Conservation (phyloP, 169 alveolate species). For the Ichthyophthirius multifiliis region DNA sequence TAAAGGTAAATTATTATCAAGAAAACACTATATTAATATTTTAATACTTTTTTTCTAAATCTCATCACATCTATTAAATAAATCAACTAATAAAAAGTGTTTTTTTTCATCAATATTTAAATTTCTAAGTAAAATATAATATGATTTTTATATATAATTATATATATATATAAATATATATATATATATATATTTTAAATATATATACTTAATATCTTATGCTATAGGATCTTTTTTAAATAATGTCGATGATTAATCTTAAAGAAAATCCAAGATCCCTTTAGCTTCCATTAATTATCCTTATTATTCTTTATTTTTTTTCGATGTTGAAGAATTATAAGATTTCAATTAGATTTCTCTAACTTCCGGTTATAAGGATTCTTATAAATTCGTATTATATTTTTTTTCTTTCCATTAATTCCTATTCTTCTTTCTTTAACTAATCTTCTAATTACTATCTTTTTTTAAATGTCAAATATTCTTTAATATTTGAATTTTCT, state of each 20-base stretch:
- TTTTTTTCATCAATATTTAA: constrained; percentile 2
- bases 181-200: background rate
- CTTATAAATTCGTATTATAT: constrained; percentile 18
- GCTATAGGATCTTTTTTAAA: constrained; percentile 34
- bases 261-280: constrained; percentile 36
- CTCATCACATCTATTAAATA: constrained; percentile 37
- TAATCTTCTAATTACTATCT: constrained; percentile 34
- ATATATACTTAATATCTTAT: constrained; percentile 6
- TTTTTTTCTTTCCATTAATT: constrained; percentile 30
- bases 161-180: too few species aligned
- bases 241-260: constrained; percentile 19
- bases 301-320: constrained; percentile 39
- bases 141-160: too few species aligned
- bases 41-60: constrained; percentile 19
- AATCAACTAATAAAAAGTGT: background rate
- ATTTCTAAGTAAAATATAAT: background rate
- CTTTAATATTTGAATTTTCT: constrained; percentile 34
- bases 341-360: constrained; percentile 36
- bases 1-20: constrained; percentile 11
- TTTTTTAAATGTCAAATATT: constrained; percentile 24
- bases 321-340: constrained; percentile 32
- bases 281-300: constrained; percentile 35
- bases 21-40: constrained; percentile 6
- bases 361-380: constrained; percentile 26
- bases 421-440: constrained; percentile 35